These are phyloP conservation scores for Vanrija sp. DNA, from an alignment of 1,284 basidiomycete species.

Conservation along the genomic window DNA sequence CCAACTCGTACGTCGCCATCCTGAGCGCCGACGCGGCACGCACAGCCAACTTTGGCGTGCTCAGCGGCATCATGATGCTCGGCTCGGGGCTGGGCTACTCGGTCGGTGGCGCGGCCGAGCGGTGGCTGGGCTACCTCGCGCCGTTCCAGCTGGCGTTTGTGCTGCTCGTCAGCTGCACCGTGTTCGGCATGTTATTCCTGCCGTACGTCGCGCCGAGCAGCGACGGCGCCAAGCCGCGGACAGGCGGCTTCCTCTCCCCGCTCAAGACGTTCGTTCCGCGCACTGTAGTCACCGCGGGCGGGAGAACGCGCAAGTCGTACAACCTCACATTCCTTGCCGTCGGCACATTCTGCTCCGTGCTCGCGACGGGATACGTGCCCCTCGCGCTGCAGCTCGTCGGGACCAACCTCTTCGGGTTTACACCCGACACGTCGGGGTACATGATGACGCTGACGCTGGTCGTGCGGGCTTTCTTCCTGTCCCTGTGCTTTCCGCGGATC, in stretches of 20 bases:
- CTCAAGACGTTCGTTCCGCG: conserved; percentile 41
- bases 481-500: conserved; percentile 40
- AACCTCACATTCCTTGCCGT: conserved; percentile 38
- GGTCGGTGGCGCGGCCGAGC: conserved; percentile 37
- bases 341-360: conserved; percentile 41
- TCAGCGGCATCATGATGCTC: conserved; percentile 39
- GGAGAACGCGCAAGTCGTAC: conserved; percentile 19
- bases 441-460: conserved; percentile 37
- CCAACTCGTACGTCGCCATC: conserved; percentile 35
- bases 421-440: conserved; percentile 30
- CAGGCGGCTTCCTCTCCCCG: conserved; percentile 35
- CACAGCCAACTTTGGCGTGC: conserved; percentile 41
- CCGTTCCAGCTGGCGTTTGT: conserved; percentile 43
- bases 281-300: conserved; percentile 4
- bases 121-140: conserved; percentile 29
- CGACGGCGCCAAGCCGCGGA: conserved; percentile 13
- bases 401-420: conserved; percentile 40
- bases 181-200: conserved; percentile 41
- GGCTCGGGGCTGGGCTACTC: conserved; percentile 21
- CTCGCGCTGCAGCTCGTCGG: conserved; percentile 43
- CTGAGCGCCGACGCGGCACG: conserved; percentile 31
- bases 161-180: conserved; percentile 38
- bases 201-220: conserved; percentile 39
- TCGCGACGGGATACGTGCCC: conserved; percentile 44
- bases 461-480: conserved; percentile 42